phyloP scores from a whole-genome alignment of 192 early-diverging fungal genomes.

The Paraglomus brasilianum region DNA sequence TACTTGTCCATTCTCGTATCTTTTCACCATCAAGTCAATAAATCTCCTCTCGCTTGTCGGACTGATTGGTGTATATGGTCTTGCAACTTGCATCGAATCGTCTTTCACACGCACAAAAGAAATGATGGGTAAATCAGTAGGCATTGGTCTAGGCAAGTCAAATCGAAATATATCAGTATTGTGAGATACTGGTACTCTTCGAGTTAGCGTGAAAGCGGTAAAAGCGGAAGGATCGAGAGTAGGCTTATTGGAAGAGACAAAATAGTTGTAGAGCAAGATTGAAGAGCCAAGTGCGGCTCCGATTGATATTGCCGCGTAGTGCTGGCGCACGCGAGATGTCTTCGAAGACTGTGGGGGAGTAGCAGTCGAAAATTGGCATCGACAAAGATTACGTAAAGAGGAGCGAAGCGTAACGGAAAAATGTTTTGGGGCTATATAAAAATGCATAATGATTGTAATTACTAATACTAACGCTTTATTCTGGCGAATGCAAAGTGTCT shows the following conservation, averaged over 20 bases:
- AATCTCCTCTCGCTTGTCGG: constrained; percentile 46
- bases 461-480: no score
- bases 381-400: no score
- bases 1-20: constrained; percentile 62
- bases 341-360: no score
- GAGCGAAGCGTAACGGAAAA: no score
- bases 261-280: constrained; percentile 1
- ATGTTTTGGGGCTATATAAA: no score
- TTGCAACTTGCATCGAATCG: constrained; percentile 64
- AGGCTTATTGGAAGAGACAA: constrained; percentile 31
- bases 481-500: no score
- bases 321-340: no score
- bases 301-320: no score
- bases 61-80: constrained; percentile 69
- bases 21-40: constrained; percentile 67
- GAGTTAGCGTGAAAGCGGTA: constrained; percentile 49
- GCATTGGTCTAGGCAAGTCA: constrained; percentile 45
- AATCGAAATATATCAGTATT: constrained; percentile 61
- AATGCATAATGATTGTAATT: no score
- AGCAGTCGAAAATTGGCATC: no score
- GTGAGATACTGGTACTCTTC: constrained; percentile 45
- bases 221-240: constrained; percentile 49
- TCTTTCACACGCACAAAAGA: constrained; percentile 70
- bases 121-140: constrained; percentile 44
- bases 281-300: no score